Percentiles rank a stretch among this genome's conserved stretches.
These are phyloP conservation scores for Globisporangium paddicum DNA, from an alignment of 352 stramenopile genomes.

Conservation along the genomic window DNA sequence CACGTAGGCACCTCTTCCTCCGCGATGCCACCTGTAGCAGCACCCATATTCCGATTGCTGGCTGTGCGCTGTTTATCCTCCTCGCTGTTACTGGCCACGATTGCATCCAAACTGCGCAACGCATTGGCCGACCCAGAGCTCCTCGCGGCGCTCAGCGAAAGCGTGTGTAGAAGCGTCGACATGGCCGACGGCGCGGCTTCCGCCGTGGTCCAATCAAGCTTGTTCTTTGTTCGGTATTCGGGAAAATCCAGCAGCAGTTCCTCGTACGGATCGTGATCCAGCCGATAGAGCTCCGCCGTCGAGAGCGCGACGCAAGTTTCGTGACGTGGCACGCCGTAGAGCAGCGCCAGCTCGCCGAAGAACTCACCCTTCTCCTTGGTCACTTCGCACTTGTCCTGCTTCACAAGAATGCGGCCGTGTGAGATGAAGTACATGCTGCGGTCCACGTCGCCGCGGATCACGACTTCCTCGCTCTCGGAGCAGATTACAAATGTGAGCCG, in stretches of 20 bases:
- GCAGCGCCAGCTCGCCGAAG: slow-evolving; percentile 63
- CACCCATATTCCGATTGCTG: not conserved
- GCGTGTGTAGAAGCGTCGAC: slow-evolving; percentile 15
- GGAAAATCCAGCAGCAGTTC: slow-evolving; percentile 58
- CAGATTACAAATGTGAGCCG: slow-evolving; percentile 59
- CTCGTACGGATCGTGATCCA: slow-evolving; percentile 60
- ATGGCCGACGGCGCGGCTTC: slow-evolving; percentile 16
- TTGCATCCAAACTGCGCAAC: not conserved
- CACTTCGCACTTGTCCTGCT: slow-evolving; percentile 37
- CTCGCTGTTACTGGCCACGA: not conserved
- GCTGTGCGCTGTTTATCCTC: not conserved
- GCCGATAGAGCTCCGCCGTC: slow-evolving; percentile 58
- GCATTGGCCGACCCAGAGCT: not conserved
- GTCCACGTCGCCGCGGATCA: slow-evolving; percentile 70
- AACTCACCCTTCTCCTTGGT: slow-evolving; percentile 67
- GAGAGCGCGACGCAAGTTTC: slow-evolving; percentile 61
- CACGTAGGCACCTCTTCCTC: slow-evolving; percentile 42
- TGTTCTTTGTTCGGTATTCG: slow-evolving; percentile 54
- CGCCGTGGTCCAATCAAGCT: slow-evolving; percentile 43
- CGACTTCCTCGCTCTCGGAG: slow-evolving; percentile 59
- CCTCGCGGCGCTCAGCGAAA: slow-evolving; percentile 6
- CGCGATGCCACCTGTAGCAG: slow-evolving; percentile 17
- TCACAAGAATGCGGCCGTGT: slow-evolving; percentile 50
- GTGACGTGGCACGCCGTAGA: slow-evolving; percentile 57
- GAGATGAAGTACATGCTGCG: slow-evolving; percentile 81